These are phyloP conservation scores for Aspergillaceae sp. DNA, from an alignment of 2,329 filamentous ascomycete genomes.

Conservation along the genomic window DNA sequence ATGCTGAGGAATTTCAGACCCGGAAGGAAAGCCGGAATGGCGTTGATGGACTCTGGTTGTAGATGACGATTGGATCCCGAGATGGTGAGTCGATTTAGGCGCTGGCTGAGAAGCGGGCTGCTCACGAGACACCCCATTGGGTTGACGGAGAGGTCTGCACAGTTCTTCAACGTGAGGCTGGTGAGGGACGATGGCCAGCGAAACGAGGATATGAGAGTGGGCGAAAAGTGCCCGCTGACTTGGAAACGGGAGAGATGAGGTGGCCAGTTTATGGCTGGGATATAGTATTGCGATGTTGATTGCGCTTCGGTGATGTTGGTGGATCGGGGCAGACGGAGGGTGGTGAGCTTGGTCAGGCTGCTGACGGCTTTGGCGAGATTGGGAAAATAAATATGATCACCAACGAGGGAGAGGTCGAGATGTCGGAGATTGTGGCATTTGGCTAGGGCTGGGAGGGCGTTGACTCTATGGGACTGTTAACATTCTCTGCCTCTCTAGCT, in stretches of 20 bases:
- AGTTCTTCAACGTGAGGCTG: conserved; percentile 17
- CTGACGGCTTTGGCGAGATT: conserved; percentile 44
- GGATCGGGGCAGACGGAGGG: conserved; percentile 38
- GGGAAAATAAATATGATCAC: conserved; percentile 42
- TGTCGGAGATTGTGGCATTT: conserved; percentile 45
- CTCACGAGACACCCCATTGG: conserved; percentile 17
- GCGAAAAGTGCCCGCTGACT: conserved; percentile 17
- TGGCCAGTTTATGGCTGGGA: conserved; percentile 15
- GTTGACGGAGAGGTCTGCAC: conserved; percentile 15
- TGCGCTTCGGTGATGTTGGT: conserved; percentile 10
- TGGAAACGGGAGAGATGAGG: conserved; percentile 16
- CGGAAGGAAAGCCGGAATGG: conserved; percentile 18
- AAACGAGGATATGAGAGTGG: conserved; percentile 13
- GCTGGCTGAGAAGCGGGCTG: conserved; percentile 11
- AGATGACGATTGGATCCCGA: conserved; percentile 17
- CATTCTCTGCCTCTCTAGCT: background rate
- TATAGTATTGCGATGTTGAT: conserved; percentile 5
- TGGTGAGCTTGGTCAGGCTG: conserved; percentile 37
- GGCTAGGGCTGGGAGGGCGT: conserved; percentile 48
- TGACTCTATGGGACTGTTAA: conserved; percentile 27
- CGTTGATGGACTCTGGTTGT: conserved; percentile 17
- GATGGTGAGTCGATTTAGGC: conserved; percentile 19
- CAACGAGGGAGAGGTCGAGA: conserved; percentile 47
- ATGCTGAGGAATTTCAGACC: conserved; percentile 21
- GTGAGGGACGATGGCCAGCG: conserved; percentile 21